phyloP scores from a whole-genome alignment of 2,329 filamentous ascomycete species.

The Fusarium ramigenum region DNA sequence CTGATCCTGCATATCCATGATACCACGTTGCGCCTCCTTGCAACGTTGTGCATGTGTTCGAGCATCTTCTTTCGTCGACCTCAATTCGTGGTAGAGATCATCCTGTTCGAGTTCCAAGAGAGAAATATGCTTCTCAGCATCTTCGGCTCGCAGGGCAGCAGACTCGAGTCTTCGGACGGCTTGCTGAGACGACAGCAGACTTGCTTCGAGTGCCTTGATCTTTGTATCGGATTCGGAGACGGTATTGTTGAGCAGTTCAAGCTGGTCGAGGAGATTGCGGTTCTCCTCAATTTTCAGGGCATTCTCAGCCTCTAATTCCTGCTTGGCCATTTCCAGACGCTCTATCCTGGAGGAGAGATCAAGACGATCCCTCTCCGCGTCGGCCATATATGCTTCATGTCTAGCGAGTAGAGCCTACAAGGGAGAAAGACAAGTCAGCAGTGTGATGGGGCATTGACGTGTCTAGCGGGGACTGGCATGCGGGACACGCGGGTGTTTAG shows the following conservation, averaged over 20 bases:
- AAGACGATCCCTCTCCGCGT: constrained; percentile 85
- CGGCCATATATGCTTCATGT: constrained; percentile 93
- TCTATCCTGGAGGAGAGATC: constrained; percentile 79
- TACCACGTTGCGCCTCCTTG: constrained; percentile 82
- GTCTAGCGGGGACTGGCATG: constrained; percentile 38
- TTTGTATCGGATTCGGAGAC: constrained; percentile 82
- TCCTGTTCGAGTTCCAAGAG: constrained; percentile 85
- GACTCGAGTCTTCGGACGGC: constrained; percentile 78
- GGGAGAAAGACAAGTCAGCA: constrained; percentile 70
- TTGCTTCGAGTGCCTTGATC: constrained; percentile 79
- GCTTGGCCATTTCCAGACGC: constrained; percentile 78
- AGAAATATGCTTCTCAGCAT: constrained; percentile 82
- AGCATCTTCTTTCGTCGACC: constrained; percentile 76
- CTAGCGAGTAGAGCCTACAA: constrained; percentile 87
- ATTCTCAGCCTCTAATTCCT: constrained; percentile 79
- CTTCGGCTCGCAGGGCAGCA: constrained; percentile 77
- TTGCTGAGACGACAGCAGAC: constrained; percentile 79
- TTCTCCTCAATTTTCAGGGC: constrained; percentile 85
- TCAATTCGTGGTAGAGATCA: constrained; percentile 73
- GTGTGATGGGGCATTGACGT: constrained; percentile 45
- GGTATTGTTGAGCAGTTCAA: constrained; percentile 84
- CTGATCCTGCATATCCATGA: constrained; percentile 84
- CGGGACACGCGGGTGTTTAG: constrained; percentile 18
- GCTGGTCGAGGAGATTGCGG: constrained; percentile 78
- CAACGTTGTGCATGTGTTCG: constrained; percentile 83